phyloP scores from a whole-genome alignment of 2,329 filamentous ascomycete genomes.

The Parastagonospora avenae region DNA sequence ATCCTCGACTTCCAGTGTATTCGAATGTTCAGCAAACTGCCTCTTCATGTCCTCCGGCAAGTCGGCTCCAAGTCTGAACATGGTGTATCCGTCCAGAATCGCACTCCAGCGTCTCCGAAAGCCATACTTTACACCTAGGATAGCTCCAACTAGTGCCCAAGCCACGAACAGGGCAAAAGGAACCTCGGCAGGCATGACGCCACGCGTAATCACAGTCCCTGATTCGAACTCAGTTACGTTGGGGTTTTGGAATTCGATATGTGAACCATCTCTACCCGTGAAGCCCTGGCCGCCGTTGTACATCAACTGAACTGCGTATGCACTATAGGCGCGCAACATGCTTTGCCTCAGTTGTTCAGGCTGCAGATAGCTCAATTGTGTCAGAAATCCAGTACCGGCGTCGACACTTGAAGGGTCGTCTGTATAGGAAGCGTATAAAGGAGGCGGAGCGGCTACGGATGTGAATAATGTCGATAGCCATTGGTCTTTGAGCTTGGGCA shows the following conservation, averaged over 20 bases:
- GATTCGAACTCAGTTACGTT: slow-evolving; percentile 4
- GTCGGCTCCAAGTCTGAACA: slow-evolving; percentile 6
- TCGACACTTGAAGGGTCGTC: no score
- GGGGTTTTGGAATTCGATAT: neutral
- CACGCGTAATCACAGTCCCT: slow-evolving; percentile 3
- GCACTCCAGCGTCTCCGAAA: slow-evolving; percentile 10
- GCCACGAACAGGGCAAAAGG: slow-evolving; percentile 3
- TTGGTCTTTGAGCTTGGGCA: no score
- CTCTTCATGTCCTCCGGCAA: neutral
- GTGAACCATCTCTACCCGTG: slow-evolving; percentile 1
- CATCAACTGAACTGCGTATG: slow-evolving; percentile 9
- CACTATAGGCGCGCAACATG: slow-evolving; percentile 2
- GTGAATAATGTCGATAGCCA: no score
- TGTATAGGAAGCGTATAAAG: no score
- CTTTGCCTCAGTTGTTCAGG: slow-evolving; percentile 2
- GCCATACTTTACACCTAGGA: slow-evolving; percentile 4
- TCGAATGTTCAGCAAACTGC: no score
- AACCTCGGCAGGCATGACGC: slow-evolving; percentile 1
- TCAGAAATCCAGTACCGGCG: neutral
- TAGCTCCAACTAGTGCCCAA: slow-evolving; percentile 4
- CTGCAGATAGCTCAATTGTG: slow-evolving; percentile 6
- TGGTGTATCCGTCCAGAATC: slow-evolving; percentile 11
- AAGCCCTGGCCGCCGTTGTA: slow-evolving; percentile 12
- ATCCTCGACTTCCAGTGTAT: no score
- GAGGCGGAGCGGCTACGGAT: no score